Conservation (phyloP, 225 moss, liverwort and hornwort species). For the Marchantia paleacea region DNA sequence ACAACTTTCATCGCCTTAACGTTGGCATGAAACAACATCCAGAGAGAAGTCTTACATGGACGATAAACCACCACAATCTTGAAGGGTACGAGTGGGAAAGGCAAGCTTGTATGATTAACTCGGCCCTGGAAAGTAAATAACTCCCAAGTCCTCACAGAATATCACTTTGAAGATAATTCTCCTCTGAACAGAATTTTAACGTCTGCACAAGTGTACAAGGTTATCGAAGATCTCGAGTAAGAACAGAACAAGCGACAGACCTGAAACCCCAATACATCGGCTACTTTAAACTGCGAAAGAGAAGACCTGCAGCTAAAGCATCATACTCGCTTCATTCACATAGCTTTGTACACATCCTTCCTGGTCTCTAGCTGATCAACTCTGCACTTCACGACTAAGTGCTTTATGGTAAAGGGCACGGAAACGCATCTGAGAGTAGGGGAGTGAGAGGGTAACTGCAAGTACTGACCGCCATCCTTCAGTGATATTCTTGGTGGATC, state of each 20-base stretch:
- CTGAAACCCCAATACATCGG: neutral
- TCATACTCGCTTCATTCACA: neutral
- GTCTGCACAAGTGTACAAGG: neutral
- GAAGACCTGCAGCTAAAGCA: neutral
- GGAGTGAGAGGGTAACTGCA: neutral
- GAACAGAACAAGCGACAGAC: neutral
- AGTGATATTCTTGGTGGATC: neutral
- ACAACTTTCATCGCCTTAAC: no score
- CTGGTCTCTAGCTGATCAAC: neutral
- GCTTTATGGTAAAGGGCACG: neutral
- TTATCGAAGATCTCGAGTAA: neutral
- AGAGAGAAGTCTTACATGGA: no score
- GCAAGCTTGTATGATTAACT: no score
- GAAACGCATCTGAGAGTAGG: neutral
- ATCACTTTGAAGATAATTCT: no score
- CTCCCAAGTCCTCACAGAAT: no score
- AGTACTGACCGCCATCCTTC: neutral
- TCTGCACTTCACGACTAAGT: neutral
- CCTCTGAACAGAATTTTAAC: no score
- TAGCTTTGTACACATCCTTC: neutral
- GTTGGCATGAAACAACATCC: no score
- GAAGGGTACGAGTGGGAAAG: no score
- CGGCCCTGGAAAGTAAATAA: no score
- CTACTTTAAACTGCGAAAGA: neutral
- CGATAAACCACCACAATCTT: no score